Percentiles rank a stretch among this genome's conserved stretches.
These are phyloP conservation scores for Nidula microcarpa DNA, from an alignment of 768 basidiomycete genomes.

Conservation along the genomic window DNA sequence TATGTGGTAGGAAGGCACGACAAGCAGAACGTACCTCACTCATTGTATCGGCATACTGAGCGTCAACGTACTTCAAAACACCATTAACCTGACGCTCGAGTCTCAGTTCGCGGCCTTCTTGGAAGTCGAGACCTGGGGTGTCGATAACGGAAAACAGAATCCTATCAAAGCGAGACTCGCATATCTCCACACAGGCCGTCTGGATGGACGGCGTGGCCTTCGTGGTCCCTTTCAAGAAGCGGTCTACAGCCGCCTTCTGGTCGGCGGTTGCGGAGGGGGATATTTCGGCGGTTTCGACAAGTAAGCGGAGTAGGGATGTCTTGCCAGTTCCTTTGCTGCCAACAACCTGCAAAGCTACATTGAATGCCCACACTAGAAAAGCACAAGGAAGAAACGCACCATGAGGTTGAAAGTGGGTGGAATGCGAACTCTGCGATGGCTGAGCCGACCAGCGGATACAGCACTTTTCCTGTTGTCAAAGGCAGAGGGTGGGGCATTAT, in stretches of 20 bases:
- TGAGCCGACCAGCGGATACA: constrained; percentile 42
- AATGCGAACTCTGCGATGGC: constrained; percentile 60
- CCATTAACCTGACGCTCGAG: constrained; percentile 75
- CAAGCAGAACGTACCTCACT: constrained; percentile 52
- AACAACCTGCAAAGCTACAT: constrained; percentile 51
- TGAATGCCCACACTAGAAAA: constrained; percentile 4
- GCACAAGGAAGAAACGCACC: constrained; percentile 36
- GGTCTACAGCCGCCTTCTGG: constrained; percentile 62
- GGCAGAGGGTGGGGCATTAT: constrained; percentile 56
- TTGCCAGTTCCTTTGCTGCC: constrained; percentile 83
- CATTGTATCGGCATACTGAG: constrained; percentile 83
- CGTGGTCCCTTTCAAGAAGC: constrained; percentile 58
- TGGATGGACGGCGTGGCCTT: constrained; percentile 63
- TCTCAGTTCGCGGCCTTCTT: constrained; percentile 67
- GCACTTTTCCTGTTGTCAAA: constrained; percentile 55
- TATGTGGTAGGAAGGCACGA: neutral
- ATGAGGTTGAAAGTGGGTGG: constrained; percentile 86
- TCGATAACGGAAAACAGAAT: constrained; percentile 79
- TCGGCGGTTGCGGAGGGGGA: constrained; percentile 75
- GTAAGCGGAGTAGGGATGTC: constrained; percentile 74
- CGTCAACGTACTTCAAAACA: constrained; percentile 76
- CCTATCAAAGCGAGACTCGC: constrained; percentile 79
- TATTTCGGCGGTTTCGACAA: constrained; percentile 82
- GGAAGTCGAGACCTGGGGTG: constrained; percentile 81
- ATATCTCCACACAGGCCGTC: constrained; percentile 75